Conservation (phyloP, 2,329 filamentous ascomycete genomes). For the Stachybotrys elegans region DNA sequence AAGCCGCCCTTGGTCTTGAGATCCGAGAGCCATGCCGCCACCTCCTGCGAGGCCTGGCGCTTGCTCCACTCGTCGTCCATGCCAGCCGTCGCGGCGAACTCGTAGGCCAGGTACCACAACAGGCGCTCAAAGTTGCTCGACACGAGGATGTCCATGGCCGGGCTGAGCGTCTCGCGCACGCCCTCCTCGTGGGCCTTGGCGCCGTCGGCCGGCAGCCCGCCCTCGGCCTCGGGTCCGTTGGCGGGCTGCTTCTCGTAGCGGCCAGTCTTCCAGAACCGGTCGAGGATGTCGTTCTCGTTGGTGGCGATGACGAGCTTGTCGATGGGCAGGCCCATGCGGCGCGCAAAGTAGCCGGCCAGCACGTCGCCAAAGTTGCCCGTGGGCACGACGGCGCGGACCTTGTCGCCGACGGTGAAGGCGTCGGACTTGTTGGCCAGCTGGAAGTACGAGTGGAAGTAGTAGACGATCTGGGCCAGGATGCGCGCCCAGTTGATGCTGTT, state of each 20-base stretch:
- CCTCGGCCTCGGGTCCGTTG: constrained; percentile 50
- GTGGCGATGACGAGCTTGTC: constrained; percentile 90
- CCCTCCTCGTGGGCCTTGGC: constrained; percentile 62
- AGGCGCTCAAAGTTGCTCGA: constrained; percentile 95
- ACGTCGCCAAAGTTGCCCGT: constrained; percentile 98
- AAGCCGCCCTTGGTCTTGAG: constrained; percentile 82
- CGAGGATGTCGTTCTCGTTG: constrained; percentile 95
- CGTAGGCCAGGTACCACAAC: constrained; percentile 85
- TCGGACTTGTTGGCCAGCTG: constrained; percentile 59
- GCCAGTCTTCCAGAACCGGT: constrained; percentile 90
- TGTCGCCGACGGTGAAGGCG: constrained; percentile 58
- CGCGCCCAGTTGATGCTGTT: constrained; percentile 97
- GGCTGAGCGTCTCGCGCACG: constrained; percentile 86
- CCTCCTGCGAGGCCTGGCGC: constrained; percentile 68
- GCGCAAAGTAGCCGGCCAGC: constrained; percentile 87
- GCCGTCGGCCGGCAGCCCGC: constrained; percentile 60
- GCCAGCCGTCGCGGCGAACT: constrained; percentile 54
- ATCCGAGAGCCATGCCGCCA: constrained; percentile 70
- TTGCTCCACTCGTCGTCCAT: constrained; percentile 63
- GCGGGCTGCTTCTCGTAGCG: constrained; percentile 80
- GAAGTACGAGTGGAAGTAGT: constrained; percentile 97
- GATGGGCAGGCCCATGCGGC: constrained; percentile 80
- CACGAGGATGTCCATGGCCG: constrained; percentile 97
- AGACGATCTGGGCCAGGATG: constrained; percentile 93
- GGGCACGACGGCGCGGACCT: constrained; percentile 81